Base-by-base conservation (phyloP, 371 early-diverging fungal species). In the Actinomortierella ambigua region DNA sequence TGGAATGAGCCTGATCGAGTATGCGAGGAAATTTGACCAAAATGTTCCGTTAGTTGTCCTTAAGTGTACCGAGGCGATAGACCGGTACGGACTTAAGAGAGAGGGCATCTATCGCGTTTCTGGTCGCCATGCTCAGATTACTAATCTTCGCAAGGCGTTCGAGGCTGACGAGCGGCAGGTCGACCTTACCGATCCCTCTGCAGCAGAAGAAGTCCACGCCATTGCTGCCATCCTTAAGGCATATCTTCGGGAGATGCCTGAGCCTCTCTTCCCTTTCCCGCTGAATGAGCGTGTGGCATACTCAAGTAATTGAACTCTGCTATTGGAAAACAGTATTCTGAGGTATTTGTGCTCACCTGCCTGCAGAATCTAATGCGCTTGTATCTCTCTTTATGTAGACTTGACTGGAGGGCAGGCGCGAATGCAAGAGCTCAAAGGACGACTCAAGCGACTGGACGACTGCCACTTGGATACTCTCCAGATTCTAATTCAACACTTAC, bases 101-200 rank as follows among this genome's bases (percentile, higher is more conserved):
- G 90, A 90, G 67, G 90, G 90, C 17, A 84, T 90, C 46, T 90
- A 90, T 61, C 76, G 90, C n/a, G 75, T 90, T 1, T 83, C 86
- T 1, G 90, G 89, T n/a, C 77, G 86, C 26, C 85, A 86, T 51
- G 78, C 81, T 29, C 88, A 85, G 55, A 78, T 86, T 55, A 78
- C 79, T 57, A 65, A 77, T 14, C 68, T 90, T 17, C 82, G 79
- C 26, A 64, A 65, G 43, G 75, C 73, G 22, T 81, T 88, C 55
- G 90, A 90, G 57, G 61, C 65, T 41, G 81, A 85, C 50, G 85
- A 83, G 53, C 77, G 80, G 39, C 57, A 67, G 0, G 73, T 84
- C 0, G 80, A 84, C 29, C 57, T 86, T 24, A 73, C 70, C 26
- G 79, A 79, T 18, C 65, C 83, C 15, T 56, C 76, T 3, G 53